Percentiles rank a stretch among this genome's conserved stretches.
phyloP scores from a whole-genome alignment of 192 early-diverging fungal species.

The Entomortierella chlamydospora region DNA sequence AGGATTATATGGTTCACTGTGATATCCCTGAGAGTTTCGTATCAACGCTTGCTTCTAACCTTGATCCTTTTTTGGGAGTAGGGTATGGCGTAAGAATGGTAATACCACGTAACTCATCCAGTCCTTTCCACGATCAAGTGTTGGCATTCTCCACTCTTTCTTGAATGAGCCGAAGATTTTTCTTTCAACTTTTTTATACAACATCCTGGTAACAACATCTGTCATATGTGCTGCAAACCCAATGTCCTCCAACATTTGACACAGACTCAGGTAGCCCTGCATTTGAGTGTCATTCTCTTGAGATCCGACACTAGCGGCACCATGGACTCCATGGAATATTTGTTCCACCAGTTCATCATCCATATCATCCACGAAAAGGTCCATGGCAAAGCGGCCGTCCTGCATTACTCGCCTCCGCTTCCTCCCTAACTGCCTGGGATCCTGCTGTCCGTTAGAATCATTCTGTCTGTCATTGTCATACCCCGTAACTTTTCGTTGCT shows the following conservation, averaged over 20 bases:
- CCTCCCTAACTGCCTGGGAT: conserved; percentile 24
- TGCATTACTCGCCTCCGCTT: conserved; percentile 41
- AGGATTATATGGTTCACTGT: too few relatives aligned
- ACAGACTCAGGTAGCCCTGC: conserved; percentile 19
- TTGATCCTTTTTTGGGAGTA: conserved; percentile 23
- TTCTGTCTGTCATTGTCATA: background rate
- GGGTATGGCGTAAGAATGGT: conserved; percentile 27
- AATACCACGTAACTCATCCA: conserved; percentile 39
- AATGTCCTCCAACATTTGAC: conserved; percentile 36
- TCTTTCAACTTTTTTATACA: conserved; percentile 28
- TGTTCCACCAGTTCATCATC: conserved; percentile 39
- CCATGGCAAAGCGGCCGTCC: conserved; percentile 42
- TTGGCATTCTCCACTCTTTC: conserved; percentile 20
- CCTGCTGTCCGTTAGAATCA: background rate
- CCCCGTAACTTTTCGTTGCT: background rate
- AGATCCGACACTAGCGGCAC: background rate
- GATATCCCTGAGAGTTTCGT: background rate
- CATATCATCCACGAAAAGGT: conserved; percentile 40
- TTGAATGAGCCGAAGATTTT: conserved; percentile 30
- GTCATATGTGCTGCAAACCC: conserved; percentile 38
- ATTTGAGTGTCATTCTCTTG: conserved; percentile 11
- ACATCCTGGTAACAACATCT: conserved; percentile 30
- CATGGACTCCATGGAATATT: conserved; percentile 15
- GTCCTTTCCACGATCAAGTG: conserved; percentile 26
- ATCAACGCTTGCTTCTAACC: conserved; percentile 2